Percentiles rank a stretch among this genome's conserved stretches.
These are phyloP conservation scores for Myxozyma udenii DNA, from an alignment of 805 yeast genomes.

Conservation along the genomic window DNA sequence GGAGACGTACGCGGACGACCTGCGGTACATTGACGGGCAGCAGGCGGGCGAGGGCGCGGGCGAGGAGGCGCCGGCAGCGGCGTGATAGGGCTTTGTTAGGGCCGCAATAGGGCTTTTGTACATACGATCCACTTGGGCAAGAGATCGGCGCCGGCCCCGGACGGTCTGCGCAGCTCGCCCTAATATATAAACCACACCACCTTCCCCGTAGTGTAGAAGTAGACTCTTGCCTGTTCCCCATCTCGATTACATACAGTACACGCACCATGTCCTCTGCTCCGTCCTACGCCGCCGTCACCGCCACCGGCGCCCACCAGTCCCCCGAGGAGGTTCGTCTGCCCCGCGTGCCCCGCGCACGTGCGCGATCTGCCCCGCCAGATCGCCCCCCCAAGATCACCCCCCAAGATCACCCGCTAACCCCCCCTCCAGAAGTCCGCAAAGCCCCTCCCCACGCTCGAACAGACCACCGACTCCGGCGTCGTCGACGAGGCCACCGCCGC, in stretches of 20 bases:
- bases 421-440: slow-evolving; percentile 17
- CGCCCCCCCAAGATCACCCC: too few relatives aligned
- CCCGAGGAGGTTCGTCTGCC: slow-evolving; percentile 17
- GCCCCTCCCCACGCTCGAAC: slow-evolving; percentile 13
- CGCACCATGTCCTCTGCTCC: not conserved
- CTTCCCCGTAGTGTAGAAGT: too few relatives aligned
- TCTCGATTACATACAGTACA: too few relatives aligned
- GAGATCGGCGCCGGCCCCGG: not conserved
- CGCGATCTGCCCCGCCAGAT: not conserved
- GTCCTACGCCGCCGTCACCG: slow-evolving; percentile 22
- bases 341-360: not conserved
- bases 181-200: too few relatives aligned
- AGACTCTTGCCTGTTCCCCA: too few relatives aligned
- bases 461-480: not conserved
- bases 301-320: slow-evolving; percentile 20
- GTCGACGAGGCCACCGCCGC: slow-evolving; percentile 1
- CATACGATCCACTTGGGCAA: not conserved
- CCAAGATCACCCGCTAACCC: not conserved
- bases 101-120: not conserved
- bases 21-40: slow-evolving; percentile 37
- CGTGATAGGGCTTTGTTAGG: not conserved
- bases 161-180: not conserved
- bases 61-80: not conserved
- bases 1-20: slow-evolving; percentile 88
- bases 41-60: slow-evolving; percentile 6